Conservation (phyloP, 345 rosid species). For the Kandelia obovata region DNA sequence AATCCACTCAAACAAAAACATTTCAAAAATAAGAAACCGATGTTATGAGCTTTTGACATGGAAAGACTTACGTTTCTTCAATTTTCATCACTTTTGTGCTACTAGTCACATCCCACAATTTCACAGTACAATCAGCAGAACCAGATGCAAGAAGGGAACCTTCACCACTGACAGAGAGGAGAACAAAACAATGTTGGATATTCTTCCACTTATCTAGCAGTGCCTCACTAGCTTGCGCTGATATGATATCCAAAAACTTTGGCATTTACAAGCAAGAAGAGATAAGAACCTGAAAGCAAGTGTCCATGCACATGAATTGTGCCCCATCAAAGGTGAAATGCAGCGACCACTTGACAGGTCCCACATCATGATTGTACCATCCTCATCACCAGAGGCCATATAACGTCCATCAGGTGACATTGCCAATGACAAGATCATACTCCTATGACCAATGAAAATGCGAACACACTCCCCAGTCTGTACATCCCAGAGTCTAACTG, state of each 20-base stretch:
- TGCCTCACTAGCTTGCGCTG: not conserved
- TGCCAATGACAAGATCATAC: slow-evolving; percentile 77
- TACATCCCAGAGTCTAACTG: slow-evolving; percentile 90
- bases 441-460: slow-evolving; percentile 77
- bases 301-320: slow-evolving; percentile 85
- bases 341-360: slow-evolving; percentile 94
- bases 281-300: slow-evolving; percentile 72
- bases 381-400: slow-evolving; percentile 98
- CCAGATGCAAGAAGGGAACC: slow-evolving; percentile 96
- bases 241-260: not conserved
- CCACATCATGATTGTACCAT: slow-evolving; percentile 96
- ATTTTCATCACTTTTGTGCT: slow-evolving; percentile 58
- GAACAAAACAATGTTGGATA: not conserved
- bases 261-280: slow-evolving; percentile 6
- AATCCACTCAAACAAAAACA: not conserved
- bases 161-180: slow-evolving; percentile 54
- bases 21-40: not conserved
- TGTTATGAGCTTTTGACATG: not conserved
- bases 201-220: not conserved
- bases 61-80: slow-evolving; percentile 51
- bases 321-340: slow-evolving; percentile 88
- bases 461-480: slow-evolving; percentile 89
- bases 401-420: slow-evolving; percentile 97
- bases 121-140: slow-evolving; percentile 91
- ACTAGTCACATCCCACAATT: slow-evolving; percentile 81